Base-by-base conservation (phyloP, 257 asterid genomes). In the Echium plantagineum region DNA sequence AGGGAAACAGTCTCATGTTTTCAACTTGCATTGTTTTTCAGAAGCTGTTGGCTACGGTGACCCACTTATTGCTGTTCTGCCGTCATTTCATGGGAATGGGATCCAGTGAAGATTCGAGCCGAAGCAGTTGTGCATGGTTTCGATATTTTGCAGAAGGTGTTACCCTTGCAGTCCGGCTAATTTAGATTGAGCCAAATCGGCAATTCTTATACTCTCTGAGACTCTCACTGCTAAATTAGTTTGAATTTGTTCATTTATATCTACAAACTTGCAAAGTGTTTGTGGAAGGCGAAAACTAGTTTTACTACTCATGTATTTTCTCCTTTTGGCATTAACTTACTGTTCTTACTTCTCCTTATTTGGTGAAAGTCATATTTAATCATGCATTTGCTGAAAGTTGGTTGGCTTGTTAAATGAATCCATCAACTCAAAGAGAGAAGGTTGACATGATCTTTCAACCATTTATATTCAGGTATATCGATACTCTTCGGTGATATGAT, bases 41-140 rank as follows among this genome's bases (percentile, higher is more conserved):
- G 82, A 73, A 54, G 67, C 82, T 38, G 69, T 70, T 26, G 82
- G 85, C 24, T 79, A 67, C 59, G 85, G 85, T 38, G 85, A 79
- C 66, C 80, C 85, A 15, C 74, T 79, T 15, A 57, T 79, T 19
- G 85, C 82, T 8, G 78, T 79, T 9, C 62, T 73, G 60, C 82
- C 81, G 13, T 76, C 73, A 20, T 62, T 73, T 56, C 60, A 56
- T 13, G 38, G n/a, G n/a, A n/a, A n/a, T n/a, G n/a, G 42, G 10
- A 56, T 56, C 60, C 10, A 56, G 35, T 22, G 38, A 22, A 55
- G 15, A 7, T 42, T 42, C 2, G 16, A 12, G 49, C 17, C 17
- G 13, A 42, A 42, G 49, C 16, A 42, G 49, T 17, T 42, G n/a
- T n/a, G 47, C 47, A 35, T 35, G 6, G 5, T 35, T 35, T 10